Conservation (phyloP, 2,329 filamentous ascomycete species). For the Paecilomyces sp. region DNA sequence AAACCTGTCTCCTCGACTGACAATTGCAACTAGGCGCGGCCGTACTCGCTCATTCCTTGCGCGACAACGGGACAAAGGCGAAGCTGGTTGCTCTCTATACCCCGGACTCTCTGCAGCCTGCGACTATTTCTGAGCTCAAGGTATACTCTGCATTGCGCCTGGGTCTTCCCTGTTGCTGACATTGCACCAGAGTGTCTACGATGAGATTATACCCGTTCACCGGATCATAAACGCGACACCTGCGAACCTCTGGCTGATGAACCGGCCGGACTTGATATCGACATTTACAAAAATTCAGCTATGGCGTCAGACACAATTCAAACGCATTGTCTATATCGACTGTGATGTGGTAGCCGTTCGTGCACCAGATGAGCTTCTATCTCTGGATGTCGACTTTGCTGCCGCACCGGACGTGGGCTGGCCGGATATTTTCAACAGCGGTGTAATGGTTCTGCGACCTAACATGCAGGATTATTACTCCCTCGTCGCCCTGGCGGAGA, state of each 20-base stretch:
- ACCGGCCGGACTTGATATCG: conserved; percentile 79
- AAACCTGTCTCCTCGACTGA: conserved; percentile 8
- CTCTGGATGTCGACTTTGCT: conserved; percentile 53
- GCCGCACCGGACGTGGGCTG: conserved; percentile 92
- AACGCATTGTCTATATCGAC: conserved; percentile 90
- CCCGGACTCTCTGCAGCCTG: conserved; percentile 66
- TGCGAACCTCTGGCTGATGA: conserved; percentile 84
- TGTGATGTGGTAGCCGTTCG: conserved; percentile 86
- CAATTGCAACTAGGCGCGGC: conserved; percentile 60
- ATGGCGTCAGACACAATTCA: conserved; percentile 85
- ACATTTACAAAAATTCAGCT: conserved; percentile 95
- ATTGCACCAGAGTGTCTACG: conserved; percentile 62
- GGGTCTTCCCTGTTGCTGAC: conserved; percentile 14
- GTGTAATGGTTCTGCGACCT: conserved; percentile 84
- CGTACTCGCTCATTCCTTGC: conserved; percentile 87
- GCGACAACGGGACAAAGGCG: conserved; percentile 80
- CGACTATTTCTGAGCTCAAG: conserved; percentile 71
- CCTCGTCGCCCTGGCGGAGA: conserved; percentile 72
- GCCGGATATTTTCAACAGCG: conserved; percentile 98
- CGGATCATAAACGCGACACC: conserved; percentile 69
- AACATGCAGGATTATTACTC: conserved; percentile 84
- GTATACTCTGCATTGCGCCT: conserved; percentile 34
- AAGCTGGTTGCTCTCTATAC: conserved; percentile 82
- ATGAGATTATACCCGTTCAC: conserved; percentile 79
- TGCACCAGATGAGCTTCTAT: conserved; percentile 88